Base-by-base conservation (phyloP, 495 filamentous ascomycete species). In the Chlorociboria aeruginascens region DNA sequence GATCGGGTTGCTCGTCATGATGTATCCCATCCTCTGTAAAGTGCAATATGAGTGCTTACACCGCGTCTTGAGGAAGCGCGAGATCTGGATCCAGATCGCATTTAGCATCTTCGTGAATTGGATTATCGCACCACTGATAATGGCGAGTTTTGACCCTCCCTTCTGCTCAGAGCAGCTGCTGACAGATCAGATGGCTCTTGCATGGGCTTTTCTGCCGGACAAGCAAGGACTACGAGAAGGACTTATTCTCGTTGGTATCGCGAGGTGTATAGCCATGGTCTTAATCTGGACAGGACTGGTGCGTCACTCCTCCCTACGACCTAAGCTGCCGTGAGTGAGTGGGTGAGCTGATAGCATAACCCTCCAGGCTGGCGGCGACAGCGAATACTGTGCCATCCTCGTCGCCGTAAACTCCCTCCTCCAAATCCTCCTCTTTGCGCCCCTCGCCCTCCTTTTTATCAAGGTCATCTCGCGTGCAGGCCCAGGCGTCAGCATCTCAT, bases 401-500 rank as follows among this genome's bases (percentile, higher is more conserved):
- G 88, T 94, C 0, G 89, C 88, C 32, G 63, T 95, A 55, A 95
- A 95, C 63, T 90, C 86, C 0, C 58, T 93, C 20, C 69, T 95
- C 8, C 88, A 95, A 51, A 93, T 95, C 64, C 76, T 93, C 3
- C 68, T 95, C 6, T 95, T 83, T 54, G 89, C 88, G 0, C 89
- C 88, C 0, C 60, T 93, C 7, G 78, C 83, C 1, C 61, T 94
- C 42, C 74, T 93, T 51, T 95, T 86, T 66, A 79, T 94, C 58
- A 66, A 71, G 28, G 68, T 88, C 45, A 81, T 92, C 58, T 77
- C 77, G 56, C 20, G 50, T 45, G 49, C 36, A 14, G 57, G 60
- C 1, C 47, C 51, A 8, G 56, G 55, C 13, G 35, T 55, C 0
- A 39, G 50, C 33, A 34, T 54, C 20, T 14, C 35, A 1, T 95